Percentiles rank a stretch among this genome's conserved stretches.
These are phyloP conservation scores for Terfezia boudieri DNA, from an alignment of 495 filamentous ascomycete species.

Conservation along the genomic window DNA sequence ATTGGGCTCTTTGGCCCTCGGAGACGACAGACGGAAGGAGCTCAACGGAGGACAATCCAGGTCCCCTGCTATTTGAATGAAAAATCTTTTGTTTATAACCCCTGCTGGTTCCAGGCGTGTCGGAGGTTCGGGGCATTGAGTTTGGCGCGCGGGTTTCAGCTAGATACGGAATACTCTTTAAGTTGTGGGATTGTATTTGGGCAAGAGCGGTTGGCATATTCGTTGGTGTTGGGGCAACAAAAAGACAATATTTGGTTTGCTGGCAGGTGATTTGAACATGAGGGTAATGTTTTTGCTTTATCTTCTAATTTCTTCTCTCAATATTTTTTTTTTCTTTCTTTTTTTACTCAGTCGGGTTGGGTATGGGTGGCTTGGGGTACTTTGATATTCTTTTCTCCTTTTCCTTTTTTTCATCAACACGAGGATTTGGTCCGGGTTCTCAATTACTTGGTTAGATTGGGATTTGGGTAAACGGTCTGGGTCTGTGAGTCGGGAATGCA, in stretches of 20 bases:
- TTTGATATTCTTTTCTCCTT: background rate
- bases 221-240: background rate
- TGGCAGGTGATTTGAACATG: background rate
- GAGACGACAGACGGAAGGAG: slow-evolving; percentile 50
- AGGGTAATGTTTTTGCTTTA: background rate
- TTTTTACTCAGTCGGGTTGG: background rate
- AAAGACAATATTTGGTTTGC: background rate
- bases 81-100: background rate
- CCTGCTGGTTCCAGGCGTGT: background rate
- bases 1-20: slow-evolving; percentile 58
- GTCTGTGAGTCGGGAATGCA: no score
- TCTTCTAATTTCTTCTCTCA: background rate
- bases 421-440: no score
- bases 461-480: no score
- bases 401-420: background rate
- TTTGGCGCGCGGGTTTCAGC: background rate
- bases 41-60: slow-evolving; percentile 34
- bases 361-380: background rate
- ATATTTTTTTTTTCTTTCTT: background rate
- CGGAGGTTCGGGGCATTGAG: background rate
- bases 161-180: background rate
- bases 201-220: background rate
- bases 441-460: no score
- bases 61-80: background rate
- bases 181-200: background rate